These are phyloP conservation scores for Pseudogymnoascus verrucosus DNA, from an alignment of 2,329 filamentous ascomycete species.

Conservation along the genomic window DNA sequence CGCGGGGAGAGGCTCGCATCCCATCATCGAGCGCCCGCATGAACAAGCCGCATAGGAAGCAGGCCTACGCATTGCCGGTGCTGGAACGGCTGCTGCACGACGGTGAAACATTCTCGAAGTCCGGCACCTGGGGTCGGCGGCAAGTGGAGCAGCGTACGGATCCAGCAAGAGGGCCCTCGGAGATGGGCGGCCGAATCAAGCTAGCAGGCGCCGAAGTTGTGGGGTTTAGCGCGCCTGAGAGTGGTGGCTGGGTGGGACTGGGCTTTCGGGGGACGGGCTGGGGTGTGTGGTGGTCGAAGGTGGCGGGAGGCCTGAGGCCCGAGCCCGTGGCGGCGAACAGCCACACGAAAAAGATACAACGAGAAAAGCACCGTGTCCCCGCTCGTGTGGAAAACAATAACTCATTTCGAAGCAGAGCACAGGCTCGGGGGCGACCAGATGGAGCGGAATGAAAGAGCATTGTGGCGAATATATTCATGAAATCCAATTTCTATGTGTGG, in stretches of 20 bases:
- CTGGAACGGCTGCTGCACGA: background rate
- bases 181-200: constrained; percentile 6
- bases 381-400: background rate
- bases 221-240: constrained; percentile 6
- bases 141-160: constrained; percentile 5
- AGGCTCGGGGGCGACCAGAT: background rate
- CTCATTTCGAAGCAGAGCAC: background rate
- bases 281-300: background rate
- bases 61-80: background rate
- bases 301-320: constrained; percentile 4
- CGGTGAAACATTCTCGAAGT: constrained; percentile 7
- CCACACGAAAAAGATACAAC: constrained; percentile 6
- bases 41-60: background rate
- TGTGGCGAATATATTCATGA: background rate
- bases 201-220: constrained; percentile 7
- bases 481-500: background rate
- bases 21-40: background rate
- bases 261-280: background rate
- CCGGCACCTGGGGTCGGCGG: constrained; percentile 1
- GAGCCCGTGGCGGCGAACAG: background rate
- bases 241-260: background rate
- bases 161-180: background rate
- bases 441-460: background rate
- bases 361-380: background rate
- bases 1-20: background rate